Conservation (phyloP, 2,329 filamentous ascomycete species). For the Xylariaceae sp. region DNA sequence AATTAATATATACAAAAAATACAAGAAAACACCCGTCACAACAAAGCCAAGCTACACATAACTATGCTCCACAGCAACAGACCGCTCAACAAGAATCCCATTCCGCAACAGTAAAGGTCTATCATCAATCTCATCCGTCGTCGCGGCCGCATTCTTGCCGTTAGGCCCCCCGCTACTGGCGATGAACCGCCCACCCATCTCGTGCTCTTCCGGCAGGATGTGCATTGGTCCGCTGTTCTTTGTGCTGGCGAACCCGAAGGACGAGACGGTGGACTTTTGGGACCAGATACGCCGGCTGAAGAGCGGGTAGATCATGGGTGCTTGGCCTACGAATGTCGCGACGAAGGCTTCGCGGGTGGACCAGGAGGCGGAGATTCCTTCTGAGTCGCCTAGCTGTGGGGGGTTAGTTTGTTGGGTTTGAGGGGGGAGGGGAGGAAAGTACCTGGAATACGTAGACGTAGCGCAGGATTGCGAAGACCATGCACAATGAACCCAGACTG, state of each 20-base stretch:
- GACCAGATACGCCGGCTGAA: background rate
- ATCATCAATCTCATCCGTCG: background rate
- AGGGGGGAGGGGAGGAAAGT: too few species aligned
- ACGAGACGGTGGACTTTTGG: background rate
- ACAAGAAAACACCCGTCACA: too few species aligned
- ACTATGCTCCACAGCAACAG: background rate
- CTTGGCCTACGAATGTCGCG: conserved; percentile 2
- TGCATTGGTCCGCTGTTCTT: background rate
- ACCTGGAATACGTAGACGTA: background rate
- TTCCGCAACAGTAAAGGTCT: background rate
- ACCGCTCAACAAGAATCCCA: background rate
- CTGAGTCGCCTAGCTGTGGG: background rate
- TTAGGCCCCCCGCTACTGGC: background rate
- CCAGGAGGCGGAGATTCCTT: conserved; percentile 1
- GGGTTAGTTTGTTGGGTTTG: too few species aligned
- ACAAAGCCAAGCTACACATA: background rate
- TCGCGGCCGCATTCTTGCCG: background rate
- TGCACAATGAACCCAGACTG: background rate
- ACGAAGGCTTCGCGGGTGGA: conserved; percentile 2
- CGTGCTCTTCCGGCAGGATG: background rate
- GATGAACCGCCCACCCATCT: background rate
- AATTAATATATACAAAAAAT: too few species aligned
- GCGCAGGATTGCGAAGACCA: background rate
- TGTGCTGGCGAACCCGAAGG: background rate
- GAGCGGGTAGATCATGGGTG: conserved; percentile 1